Conservation (phyloP, 2,329 filamentous ascomycete genomes). For the Microdochium nivale region DNA sequence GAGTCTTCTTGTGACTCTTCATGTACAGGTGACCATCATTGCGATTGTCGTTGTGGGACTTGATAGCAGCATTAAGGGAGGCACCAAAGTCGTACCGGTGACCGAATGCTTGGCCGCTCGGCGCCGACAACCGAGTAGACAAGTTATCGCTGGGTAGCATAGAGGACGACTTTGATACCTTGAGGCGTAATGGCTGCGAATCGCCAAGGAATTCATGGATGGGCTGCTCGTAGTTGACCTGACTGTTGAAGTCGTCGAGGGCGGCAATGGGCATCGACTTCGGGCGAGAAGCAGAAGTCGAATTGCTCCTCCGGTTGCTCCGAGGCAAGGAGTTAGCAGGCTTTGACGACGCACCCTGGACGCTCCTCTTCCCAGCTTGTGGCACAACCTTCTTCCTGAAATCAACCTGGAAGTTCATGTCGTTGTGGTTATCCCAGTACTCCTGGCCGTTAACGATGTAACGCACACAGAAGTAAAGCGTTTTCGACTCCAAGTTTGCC, state of each 20-base stretch:
- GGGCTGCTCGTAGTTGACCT: constrained; percentile 49
- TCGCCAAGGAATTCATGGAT: constrained; percentile 58
- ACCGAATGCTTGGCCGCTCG: constrained; percentile 69
- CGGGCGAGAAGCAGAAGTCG: constrained; percentile 34
- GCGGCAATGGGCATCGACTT: constrained; percentile 46
- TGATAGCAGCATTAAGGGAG: constrained; percentile 78
- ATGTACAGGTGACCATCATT: constrained; percentile 43
- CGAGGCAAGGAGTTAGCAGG: constrained; percentile 51
- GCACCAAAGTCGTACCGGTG: constrained; percentile 94
- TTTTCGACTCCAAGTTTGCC: constrained; percentile 86
- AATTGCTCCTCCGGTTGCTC: constrained; percentile 48
- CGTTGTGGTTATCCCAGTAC: constrained; percentile 90
- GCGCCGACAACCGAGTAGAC: constrained; percentile 39
- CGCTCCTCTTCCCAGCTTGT: constrained; percentile 47
- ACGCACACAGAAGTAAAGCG: constrained; percentile 82
- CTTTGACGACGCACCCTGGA: constrained; percentile 40
- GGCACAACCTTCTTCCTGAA: constrained; percentile 72
- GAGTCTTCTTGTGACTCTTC: constrained; percentile 37
- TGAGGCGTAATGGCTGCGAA: constrained; percentile 56
- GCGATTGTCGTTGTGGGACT: constrained; percentile 60
- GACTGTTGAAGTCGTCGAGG: constrained; percentile 64
- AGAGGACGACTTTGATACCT: constrained; percentile 55
- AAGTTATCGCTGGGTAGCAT: constrained; percentile 57
- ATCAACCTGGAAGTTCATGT: constrained; percentile 86
- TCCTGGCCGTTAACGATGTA: constrained; percentile 80